Percentiles rank a stretch among this genome's conserved stretches.
These are phyloP conservation scores for Nicotiana knightiana DNA, from an alignment of 257 asterid genomes.

Conservation along the genomic window DNA sequence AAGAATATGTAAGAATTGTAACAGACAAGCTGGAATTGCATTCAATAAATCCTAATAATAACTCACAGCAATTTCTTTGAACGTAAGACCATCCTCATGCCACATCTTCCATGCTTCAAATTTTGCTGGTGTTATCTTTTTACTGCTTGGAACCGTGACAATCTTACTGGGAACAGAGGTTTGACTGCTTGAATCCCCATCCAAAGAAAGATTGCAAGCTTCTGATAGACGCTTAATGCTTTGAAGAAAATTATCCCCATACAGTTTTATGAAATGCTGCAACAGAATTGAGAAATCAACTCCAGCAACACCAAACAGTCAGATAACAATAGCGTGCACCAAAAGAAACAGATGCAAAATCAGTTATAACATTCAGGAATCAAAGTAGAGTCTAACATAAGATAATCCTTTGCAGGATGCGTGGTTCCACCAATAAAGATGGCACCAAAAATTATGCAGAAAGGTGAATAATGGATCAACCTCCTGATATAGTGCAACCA, in stretches of 20 bases:
- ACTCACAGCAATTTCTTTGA: slow-evolving; percentile 67
- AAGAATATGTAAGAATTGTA: not conserved
- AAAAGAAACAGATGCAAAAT: not conserved
- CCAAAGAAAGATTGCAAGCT: slow-evolving; percentile 54
- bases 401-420: not conserved
- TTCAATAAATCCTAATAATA: slow-evolving; percentile 8
- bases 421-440: not conserved
- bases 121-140: slow-evolving; percentile 56
- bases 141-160: slow-evolving; percentile 25
- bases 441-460: not conserved
- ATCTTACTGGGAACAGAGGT: slow-evolving; percentile 31
- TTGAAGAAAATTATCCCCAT: slow-evolving; percentile 64
- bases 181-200: slow-evolving; percentile 45
- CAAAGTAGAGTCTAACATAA: not conserved
- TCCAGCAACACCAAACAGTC: slow-evolving; percentile 17
- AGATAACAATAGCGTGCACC: not conserved
- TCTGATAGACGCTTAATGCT: slow-evolving; percentile 44
- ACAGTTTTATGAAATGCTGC: slow-evolving; percentile 68
- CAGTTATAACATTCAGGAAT: not conserved
- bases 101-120: slow-evolving; percentile 95
- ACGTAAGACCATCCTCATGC: slow-evolving; percentile 67
- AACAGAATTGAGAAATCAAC: slow-evolving; percentile 18
- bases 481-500: not conserved
- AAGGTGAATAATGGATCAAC: not conserved
- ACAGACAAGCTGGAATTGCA: not conserved